Evolutionary conservation across 768 basidiomycete genomes (phyloP).

Genomic region (Filobasidium floriforme): DNA sequence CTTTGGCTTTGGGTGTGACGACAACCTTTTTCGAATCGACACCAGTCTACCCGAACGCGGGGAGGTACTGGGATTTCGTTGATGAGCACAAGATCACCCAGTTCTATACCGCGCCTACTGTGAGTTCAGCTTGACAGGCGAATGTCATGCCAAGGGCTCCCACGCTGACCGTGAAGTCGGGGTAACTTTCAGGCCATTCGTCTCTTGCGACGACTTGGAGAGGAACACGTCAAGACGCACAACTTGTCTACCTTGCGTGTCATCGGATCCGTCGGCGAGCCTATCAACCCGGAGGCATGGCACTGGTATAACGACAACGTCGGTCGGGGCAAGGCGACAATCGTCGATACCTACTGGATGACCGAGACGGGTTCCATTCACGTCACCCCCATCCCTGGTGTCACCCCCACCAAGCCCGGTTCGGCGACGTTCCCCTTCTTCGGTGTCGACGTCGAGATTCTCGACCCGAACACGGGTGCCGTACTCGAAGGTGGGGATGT

Average conservation of each 20-base stretch:
- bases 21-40: slow-evolving; percentile 84
- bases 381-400: slow-evolving; percentile 91
- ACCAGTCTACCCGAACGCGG: slow-evolving; percentile 90
- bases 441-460: slow-evolving; percentile 77
- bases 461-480: slow-evolving; percentile 74
- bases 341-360: slow-evolving; percentile 85
- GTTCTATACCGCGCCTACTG: slow-evolving; percentile 63
- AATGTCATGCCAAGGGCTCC: no score
- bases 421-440: slow-evolving; percentile 97
- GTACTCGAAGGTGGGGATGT: slow-evolving; percentile 66
- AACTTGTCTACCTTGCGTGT: slow-evolving; percentile 77
- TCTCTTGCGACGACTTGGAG: slow-evolving; percentile 74
- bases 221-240: slow-evolving; percentile 72
- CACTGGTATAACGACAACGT: slow-evolving; percentile 97
- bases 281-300: slow-evolving; percentile 99
- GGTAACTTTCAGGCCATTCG: slow-evolving; percentile 87
- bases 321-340: slow-evolving; percentile 75
- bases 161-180: slow-evolving; percentile 43
- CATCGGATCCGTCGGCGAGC: slow-evolving; percentile 89
- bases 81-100: slow-evolving; percentile 89
- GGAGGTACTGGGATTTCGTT: slow-evolving; percentile 94
- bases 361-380: slow-evolving; percentile 97
- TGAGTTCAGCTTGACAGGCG: slow-evolving; percentile 9
- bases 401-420: slow-evolving; percentile 90
- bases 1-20: slow-evolving; percentile 55